A percentile compares a stretch with the other conserved stretches of the same genome.
phyloP scores from a whole-genome alignment of 164 flowering plant genomes.

The Magnolia kwangsiensis region DNA sequence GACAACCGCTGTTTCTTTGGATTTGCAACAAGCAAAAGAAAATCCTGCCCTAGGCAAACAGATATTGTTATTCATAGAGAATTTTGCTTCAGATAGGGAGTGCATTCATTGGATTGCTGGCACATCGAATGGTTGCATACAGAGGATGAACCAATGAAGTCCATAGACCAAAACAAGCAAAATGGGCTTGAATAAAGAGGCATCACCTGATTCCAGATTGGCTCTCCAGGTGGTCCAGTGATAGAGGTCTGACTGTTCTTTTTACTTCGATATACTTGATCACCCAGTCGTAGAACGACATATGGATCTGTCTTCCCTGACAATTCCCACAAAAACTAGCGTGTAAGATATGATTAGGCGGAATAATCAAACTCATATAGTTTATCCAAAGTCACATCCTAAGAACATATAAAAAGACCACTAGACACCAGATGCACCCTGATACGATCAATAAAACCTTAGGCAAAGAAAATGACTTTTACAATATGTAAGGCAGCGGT shows the following conservation, averaged over 20 bases:
- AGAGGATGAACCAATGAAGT: neutral
- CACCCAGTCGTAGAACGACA: constrained; percentile 73
- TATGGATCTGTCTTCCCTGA: constrained; percentile 97
- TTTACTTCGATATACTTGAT: constrained; percentile 88
- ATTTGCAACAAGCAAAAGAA: constrained; percentile 79
- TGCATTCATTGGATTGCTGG: neutral
- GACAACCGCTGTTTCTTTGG: constrained; percentile 65
- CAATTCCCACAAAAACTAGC: neutral
- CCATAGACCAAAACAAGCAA: neutral
- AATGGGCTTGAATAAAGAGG: neutral
- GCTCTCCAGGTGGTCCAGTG: constrained; percentile 92
- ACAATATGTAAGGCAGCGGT: neutral
- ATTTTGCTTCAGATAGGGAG: constrained; percentile 9
- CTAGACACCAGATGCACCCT: neutral
- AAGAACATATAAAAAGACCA: neutral
- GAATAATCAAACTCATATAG: no score
- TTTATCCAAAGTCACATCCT: neutral
- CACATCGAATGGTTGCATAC: neutral
- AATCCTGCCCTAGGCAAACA: constrained; percentile 57
- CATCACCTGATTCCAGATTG: constrained; percentile 96
- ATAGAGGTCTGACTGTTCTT: constrained; percentile 97
- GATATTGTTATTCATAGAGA: constrained; percentile 8
- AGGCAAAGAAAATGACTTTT: neutral
- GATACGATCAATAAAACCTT: neutral
- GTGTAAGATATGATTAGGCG: no score